phyloP scores from a whole-genome alignment of 2,329 filamentous ascomycete species.

The Trichoderma atrobrunneum region DNA sequence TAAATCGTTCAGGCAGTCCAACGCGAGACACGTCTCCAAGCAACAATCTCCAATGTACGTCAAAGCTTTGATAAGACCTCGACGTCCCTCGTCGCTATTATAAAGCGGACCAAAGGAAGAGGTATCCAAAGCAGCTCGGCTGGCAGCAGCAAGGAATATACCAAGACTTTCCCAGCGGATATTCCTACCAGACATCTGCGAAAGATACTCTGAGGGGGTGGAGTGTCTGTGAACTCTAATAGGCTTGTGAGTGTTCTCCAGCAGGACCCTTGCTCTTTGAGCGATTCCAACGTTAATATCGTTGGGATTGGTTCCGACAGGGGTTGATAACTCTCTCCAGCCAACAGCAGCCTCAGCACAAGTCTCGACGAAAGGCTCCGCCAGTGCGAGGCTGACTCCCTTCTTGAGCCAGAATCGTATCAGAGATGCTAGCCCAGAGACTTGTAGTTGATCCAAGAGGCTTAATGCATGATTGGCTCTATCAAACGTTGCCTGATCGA shows the following conservation, averaged over 20 bases:
- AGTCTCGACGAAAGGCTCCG: slow-evolving; percentile 1
- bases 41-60: slow-evolving; percentile 14
- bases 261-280: neutral
- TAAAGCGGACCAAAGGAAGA: slow-evolving; percentile 12
- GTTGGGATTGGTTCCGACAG: neutral
- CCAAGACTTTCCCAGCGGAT: slow-evolving; percentile 10
- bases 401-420: slow-evolving; percentile 16
- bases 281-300: neutral
- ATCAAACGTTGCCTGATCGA: slow-evolving; percentile 13
- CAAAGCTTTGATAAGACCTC: slow-evolving; percentile 4
- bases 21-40: slow-evolving; percentile 8
- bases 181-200: slow-evolving; percentile 8
- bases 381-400: neutral
- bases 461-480: slow-evolving; percentile 9
- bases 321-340: slow-evolving; percentile 3
- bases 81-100: slow-evolving; percentile 10
- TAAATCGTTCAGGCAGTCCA: slow-evolving; percentile 13
- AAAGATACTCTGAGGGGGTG: neutral
- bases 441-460: slow-evolving; percentile 2
- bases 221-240: neutral
- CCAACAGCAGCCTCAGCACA: neutral
- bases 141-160: slow-evolving; percentile 9
- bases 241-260: slow-evolving; percentile 4
- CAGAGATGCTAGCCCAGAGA: neutral
- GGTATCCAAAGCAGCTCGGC: slow-evolving; percentile 5